Conservation (phyloP, 176 grass and related monocot genomes). For the Rhynchospora pubera region DNA sequence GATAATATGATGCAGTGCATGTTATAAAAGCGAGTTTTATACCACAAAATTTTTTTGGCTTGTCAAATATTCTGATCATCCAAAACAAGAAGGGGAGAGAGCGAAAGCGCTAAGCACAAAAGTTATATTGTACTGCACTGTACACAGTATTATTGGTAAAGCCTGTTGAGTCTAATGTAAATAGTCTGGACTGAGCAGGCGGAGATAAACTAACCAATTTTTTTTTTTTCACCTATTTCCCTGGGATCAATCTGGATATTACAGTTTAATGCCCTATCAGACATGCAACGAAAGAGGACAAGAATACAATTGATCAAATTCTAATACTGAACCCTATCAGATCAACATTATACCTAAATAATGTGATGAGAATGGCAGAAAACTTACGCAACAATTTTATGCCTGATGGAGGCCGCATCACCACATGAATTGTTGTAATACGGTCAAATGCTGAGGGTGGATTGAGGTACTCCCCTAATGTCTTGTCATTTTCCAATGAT, state of each 20-base stretch:
- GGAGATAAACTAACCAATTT: background rate
- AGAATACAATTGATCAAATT: no score
- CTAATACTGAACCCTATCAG: background rate
- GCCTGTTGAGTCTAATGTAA: no score
- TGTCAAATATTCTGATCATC: no score
- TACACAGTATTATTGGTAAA: no score
- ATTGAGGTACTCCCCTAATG: background rate
- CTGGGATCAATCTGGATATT: background rate
- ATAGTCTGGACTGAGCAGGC: no score
- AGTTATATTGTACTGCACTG: no score
- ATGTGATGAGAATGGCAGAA: background rate
- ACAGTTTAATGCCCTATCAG: background rate
- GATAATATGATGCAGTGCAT: no score
- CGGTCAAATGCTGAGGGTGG: background rate
- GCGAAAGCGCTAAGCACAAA: no score
- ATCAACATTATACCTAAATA: background rate
- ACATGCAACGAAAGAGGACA: no score
- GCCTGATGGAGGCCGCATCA: conserved; percentile 8
- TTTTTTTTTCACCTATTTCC: background rate
- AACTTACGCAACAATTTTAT: conserved; percentile 14
- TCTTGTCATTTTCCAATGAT: background rate
- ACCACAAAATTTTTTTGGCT: no score
- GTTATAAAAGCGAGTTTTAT: no score
- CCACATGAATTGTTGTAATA: conserved; percentile 9
- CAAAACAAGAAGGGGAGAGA: no score